Evolutionary conservation across 2,329 filamentous ascomycete species (phyloP), one percentile per base, ranked within the genome.

Genomic region (Byssochlamys sp.): DNA sequence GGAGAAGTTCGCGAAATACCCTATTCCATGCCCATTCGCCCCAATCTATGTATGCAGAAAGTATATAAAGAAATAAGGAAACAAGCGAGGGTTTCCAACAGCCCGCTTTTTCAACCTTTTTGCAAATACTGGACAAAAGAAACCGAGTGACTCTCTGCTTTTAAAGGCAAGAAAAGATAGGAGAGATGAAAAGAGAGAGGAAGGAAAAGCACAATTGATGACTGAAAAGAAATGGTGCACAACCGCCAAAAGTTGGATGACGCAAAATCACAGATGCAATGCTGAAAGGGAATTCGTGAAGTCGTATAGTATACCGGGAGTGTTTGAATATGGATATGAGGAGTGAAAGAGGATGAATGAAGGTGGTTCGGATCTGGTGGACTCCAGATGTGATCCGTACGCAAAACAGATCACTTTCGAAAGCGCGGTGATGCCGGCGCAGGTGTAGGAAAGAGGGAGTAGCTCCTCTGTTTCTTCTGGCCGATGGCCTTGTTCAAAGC

Each of bases 391-490:
- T 51, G 57, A 35, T 49, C 29, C 29, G 29, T 7, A 31, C 29
- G 29, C 29, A 57, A 31, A 51, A 55, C 60, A 45, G 39, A 19
- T 45, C n/a, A 45, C 14, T 45, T 45, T 45, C 39, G 39, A 45
- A 9, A 3, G n/a, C 39, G 14, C 19, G 39, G n/a, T 19, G 39
- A 19, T n/a, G n/a, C 7, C n/a, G 19, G 9, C 19, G 61, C 64
- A 28, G 63, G 59, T 39, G 66, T 65, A 9, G 73, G 73, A 60
- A 75, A 75, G 51, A 76, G 69, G 48, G 76, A 78, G 62, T 78
- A 77, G n/a, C 74, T 67, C 49, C 75, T 68, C 57, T 62, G 66
- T 63, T 73, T 75, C 57, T 67, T 68, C 51, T 71, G 64, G 60
- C 65, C 64, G 2, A 61, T 58, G 33, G 66, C 67, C 57, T 67